Evolutionary conservation across 345 rosid species (phyloP), one percentile per base, ranked within the genome.

Genomic region (Raphanus sativus): DNA sequence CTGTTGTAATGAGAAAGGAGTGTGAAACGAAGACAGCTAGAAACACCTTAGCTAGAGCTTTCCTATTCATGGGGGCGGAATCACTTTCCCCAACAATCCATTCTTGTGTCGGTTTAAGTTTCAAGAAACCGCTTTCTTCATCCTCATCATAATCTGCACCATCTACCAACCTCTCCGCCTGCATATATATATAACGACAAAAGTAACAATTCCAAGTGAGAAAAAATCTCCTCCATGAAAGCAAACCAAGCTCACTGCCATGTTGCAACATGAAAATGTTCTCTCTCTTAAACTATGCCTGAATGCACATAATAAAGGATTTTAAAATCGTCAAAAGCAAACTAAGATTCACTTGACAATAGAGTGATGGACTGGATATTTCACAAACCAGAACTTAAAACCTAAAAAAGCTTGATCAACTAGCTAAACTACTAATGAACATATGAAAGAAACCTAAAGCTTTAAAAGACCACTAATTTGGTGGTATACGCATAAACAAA

Each of bases 61-160:
- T 90, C 84, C 74, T 90, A 84, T 92, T 92, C 62, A 82, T 68
- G n/a, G 98, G 99, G 24, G 97, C 94, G 10, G 88, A 71, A 33
- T 83, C 61, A 58, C 11, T 80, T 34, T 81, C 93, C 67, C 98
- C 91, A 63, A 40, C 81, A 63, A 92, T 62, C 98, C 98, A 94
- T 67, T 88, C 91, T 58, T 73, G 88, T 1, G 97, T 89, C 59
- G 77, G 87, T 28, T 91, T 76, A 6, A 89, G 88, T 83, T 90
- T 92, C 84, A 92, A 82, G 87, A 92, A 88, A 17, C 97, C 98
- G 62, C 84, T 87, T 73, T 81, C 85, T 78, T 82, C 86, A 80
- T 82, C 86, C 62, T 80, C 84, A 36, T 90, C 94, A 79, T 82
- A 84, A 67, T 81, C 84, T 25, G 60, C 67, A 11, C 76, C 81